Evolutionary conservation across 2,329 filamentous ascomycete genomes (phyloP).

Genomic region (Cordyceps javanica): DNA sequence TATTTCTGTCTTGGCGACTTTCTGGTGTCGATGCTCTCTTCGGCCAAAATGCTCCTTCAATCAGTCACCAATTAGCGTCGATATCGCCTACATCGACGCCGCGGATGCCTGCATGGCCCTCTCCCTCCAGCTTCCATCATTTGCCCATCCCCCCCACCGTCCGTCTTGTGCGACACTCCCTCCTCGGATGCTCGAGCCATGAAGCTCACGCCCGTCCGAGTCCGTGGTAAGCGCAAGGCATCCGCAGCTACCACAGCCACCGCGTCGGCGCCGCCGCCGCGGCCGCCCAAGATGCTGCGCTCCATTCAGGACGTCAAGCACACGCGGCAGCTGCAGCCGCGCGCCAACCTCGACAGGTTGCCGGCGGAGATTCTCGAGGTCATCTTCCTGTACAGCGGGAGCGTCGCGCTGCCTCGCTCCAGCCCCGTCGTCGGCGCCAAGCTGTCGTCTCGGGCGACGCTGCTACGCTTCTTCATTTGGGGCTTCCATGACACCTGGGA

Average conservation of each 20-base stretch:
- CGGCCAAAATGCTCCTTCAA: neutral
- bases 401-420: slow-evolving; percentile 40
- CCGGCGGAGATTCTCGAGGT: slow-evolving; percentile 48
- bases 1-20: no score
- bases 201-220: slow-evolving; percentile 43
- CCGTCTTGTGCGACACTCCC: neutral
- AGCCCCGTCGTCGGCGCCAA: slow-evolving; percentile 39
- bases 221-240: slow-evolving; percentile 39
- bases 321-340: slow-evolving; percentile 21
- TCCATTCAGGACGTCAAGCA: slow-evolving; percentile 23
- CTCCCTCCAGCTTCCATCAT: no score
- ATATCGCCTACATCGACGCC: neutral
- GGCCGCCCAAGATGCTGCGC: slow-evolving; percentile 4
- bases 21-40: no score
- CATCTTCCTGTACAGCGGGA: slow-evolving; percentile 45
- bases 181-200: slow-evolving; percentile 23
- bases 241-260: slow-evolving; percentile 9
- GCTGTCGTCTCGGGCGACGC: slow-evolving; percentile 36
- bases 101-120: neutral
- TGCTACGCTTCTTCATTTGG: slow-evolving; percentile 30
- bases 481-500: slow-evolving; percentile 33
- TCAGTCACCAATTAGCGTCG: neutral
- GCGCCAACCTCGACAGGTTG: slow-evolving; percentile 29
- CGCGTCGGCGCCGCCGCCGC: neutral
- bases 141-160: no score